phyloP scores from a whole-genome alignment of 139 green algal species.

The Spirogloea muscicola region DNA sequence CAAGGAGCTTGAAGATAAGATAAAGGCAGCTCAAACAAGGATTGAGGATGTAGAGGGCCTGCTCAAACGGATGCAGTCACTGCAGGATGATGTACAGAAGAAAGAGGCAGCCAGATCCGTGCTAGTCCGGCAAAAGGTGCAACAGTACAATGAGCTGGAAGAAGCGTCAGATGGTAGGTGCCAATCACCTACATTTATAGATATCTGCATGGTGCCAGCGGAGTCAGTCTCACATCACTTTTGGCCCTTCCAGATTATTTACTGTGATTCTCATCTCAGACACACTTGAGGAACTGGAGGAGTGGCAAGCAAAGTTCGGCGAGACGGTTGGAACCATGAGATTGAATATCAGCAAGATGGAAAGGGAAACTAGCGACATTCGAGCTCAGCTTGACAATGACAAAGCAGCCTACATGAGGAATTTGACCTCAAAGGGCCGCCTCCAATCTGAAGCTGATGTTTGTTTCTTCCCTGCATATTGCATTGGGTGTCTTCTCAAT shows the following conservation, averaged over 20 bases:
- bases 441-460: slow-evolving; percentile 43
- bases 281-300: slow-evolving; percentile 30
- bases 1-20: slow-evolving; percentile 15
- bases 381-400: neutral
- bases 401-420: slow-evolving; percentile 7
- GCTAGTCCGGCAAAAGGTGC: slow-evolving; percentile 12
- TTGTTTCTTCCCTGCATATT: neutral
- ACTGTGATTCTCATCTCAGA: too few species aligned
- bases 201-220: too few species aligned
- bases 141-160: slow-evolving; percentile 19
- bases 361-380: slow-evolving; percentile 7
- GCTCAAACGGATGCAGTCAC: neutral
- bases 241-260: too few species aligned
- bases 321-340: slow-evolving; percentile 1
- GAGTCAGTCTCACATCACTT: too few species aligned
- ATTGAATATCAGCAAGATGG: neutral
- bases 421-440: slow-evolving; percentile 1
- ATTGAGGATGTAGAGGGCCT: neutral
- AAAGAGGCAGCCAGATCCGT: neutral
- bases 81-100: slow-evolving; percentile 42
- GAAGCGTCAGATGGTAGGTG: too few species aligned
- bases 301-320: slow-evolving; percentile 36
- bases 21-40: neutral
- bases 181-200: too few species aligned
- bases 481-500: too few species aligned